A percentile compares a stretch with the other conserved stretches of the same genome.
These are phyloP conservation scores for Cucurbita moschata DNA, from an alignment of 306 rosid genomes.

Conservation along the genomic window DNA sequence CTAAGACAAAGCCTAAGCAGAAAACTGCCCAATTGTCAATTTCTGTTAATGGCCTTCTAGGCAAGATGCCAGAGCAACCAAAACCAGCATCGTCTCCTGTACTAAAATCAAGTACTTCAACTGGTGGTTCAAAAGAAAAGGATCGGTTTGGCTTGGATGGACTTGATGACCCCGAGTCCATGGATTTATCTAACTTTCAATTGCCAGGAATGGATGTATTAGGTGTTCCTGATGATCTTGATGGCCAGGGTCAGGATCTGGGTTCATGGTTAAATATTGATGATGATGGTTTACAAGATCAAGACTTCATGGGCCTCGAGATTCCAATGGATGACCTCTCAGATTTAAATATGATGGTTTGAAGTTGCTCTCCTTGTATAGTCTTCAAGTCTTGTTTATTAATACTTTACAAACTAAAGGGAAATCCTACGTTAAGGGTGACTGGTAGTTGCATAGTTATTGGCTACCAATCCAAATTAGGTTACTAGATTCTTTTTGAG, in stretches of 20 bases:
- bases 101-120: constrained; percentile 38
- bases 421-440: constrained; percentile 55
- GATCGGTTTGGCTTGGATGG: constrained; percentile 46
- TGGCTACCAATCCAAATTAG: constrained; percentile 46
- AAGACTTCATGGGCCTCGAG: constrained; percentile 97
- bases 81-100: constrained; percentile 50
- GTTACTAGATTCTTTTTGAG: constrained; percentile 95
- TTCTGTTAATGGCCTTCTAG: constrained; percentile 85
- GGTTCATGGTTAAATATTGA: constrained; percentile 97
- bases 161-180: constrained; percentile 59
- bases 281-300: constrained; percentile 78
- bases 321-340: constrained; percentile 99
- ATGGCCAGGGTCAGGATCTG: constrained; percentile 77
- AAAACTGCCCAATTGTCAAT: constrained; percentile 81
- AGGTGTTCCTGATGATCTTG: constrained; percentile 66
- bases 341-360: constrained; percentile 93
- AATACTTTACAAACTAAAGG: constrained; percentile 86
- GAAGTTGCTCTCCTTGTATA: constrained; percentile 90
- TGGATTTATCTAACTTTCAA: constrained; percentile 78
- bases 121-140: constrained; percentile 45
- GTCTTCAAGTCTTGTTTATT: constrained; percentile 51
- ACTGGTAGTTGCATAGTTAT: constrained; percentile 35
- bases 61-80: constrained; percentile 73
- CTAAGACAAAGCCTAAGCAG: constrained; percentile 94
- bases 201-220: constrained; percentile 90